Percentiles rank a stretch among this genome's conserved stretches.
Conservation (phyloP, 371 early-diverging fungal species). For the Mucor indicus region DNA sequence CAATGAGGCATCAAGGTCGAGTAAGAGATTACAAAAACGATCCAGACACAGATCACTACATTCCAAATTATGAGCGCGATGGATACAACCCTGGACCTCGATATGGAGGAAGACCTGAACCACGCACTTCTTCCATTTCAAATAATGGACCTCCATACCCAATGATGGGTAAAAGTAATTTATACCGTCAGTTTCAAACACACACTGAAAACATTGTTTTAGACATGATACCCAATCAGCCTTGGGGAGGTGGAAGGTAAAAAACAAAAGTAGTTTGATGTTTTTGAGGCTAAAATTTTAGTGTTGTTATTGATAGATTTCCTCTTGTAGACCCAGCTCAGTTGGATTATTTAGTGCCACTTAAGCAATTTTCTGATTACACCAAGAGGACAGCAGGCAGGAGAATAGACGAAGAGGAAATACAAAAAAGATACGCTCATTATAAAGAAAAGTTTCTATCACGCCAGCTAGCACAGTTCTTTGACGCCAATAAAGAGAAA, state of each 20-base stretch:
- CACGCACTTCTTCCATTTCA: conserved; percentile 5
- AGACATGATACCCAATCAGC: no score
- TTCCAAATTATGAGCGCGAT: conserved; percentile 82
- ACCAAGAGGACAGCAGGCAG: conserved; percentile 48
- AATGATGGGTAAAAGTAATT: conserved; percentile 27
- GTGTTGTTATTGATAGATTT: conserved; percentile 9
- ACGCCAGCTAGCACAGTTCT: conserved; percentile 70
- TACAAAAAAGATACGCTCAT: conserved; percentile 71
- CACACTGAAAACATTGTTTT: no score
- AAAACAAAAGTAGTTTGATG: no score
- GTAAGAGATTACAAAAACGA: conserved; percentile 16
- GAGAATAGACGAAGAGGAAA: conserved; percentile 74
- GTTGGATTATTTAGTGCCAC: conserved; percentile 75
- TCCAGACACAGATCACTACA: conserved; percentile 65
- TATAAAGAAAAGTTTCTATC: conserved; percentile 78
- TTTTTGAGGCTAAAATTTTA: no score
- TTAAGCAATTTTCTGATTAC: conserved; percentile 78
- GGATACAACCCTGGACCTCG: conserved; percentile 71
- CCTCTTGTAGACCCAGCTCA: conserved; percentile 68
- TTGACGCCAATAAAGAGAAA: conserved; percentile 73
- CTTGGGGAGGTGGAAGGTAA: no score
- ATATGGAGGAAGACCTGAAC: conserved; percentile 38
- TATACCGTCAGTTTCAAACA: background rate
- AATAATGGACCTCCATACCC: conserved; percentile 16
- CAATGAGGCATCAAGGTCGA: conserved; percentile 11